Evolutionary conservation across 2,329 filamentous ascomycete genomes (phyloP), one percentile per base, ranked within the genome.

Genomic region (Trichoderma endophyticum): DNA sequence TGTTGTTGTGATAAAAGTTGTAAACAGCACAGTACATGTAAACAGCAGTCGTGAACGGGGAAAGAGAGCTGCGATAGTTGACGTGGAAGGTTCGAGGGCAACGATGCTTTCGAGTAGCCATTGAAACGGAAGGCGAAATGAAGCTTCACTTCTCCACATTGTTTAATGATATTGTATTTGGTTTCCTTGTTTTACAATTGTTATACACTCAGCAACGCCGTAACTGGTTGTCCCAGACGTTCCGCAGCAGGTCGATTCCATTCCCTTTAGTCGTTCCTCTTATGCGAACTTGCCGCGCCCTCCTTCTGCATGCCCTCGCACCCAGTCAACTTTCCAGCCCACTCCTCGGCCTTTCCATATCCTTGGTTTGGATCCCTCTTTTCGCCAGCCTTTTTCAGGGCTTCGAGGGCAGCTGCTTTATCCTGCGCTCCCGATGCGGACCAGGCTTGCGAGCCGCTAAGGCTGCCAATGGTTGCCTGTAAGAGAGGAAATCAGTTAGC

Each of bases 221-320:
- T 39, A 48, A 18, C 26, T 6, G 1, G 14, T 60, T 14, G 36
- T 24, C 21, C 36, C 34, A 24, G n/a, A 48, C 26, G n/a, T 32
- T 36, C 15, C 18, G 24, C 12, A 26, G 21, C 18, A 59, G 18
- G 30, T 43, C 6, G 14, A 18, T 18, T 4, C 34, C 3, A 2
- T 18, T 34, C 12, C 24, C 57, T 62, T 54, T 18, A 68, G 12
- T 68, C 64, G 9, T 34, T 68, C 70, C 79, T 81, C 64, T 67
- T 57, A 6, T 54, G 26, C 14, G 64, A 39, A 76, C 87, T 90
- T 21, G 83, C 84, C 15, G 82, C 83, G 0, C 90, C 90, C 79
- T 92, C 90, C 70, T 86, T 84, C 80, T 87, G 82, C 91, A 93
- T 93, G 0, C 91, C 91, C 79, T 91, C 88, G 75, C 91, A 93